phyloP scores from a whole-genome alignment of 2,329 filamentous ascomycete genomes.

The Mollisia scopiformis region DNA sequence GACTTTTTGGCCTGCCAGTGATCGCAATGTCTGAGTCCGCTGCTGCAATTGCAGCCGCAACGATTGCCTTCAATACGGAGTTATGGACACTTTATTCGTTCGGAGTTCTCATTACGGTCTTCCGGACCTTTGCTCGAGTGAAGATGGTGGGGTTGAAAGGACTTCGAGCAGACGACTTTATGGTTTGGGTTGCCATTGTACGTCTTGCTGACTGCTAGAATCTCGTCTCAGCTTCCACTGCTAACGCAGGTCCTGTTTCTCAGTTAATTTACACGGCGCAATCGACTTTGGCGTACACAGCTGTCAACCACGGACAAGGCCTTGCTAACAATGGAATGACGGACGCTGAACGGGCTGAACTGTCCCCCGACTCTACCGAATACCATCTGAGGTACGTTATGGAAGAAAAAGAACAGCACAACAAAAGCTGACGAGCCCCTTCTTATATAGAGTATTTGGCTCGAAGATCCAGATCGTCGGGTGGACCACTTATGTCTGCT shows the following conservation, averaged over 20 bases:
- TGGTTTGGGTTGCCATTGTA: slow-evolving; percentile 59
- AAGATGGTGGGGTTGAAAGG: slow-evolving; percentile 49
- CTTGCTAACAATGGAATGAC: slow-evolving; percentile 63
- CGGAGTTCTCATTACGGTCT: slow-evolving; percentile 50
- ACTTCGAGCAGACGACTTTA: slow-evolving; percentile 61
- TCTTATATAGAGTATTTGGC: slow-evolving; percentile 47
- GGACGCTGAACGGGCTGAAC: slow-evolving; percentile 46
- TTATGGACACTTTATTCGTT: slow-evolving; percentile 54
- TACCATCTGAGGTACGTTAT: slow-evolving; percentile 39
- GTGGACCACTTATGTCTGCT: slow-evolving; percentile 55
- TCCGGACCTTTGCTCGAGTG: slow-evolving; percentile 55
- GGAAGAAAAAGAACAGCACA: background rate
- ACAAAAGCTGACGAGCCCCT: slow-evolving; percentile 6
- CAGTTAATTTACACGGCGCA: slow-evolving; percentile 55
- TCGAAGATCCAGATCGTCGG: slow-evolving; percentile 56
- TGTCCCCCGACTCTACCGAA: slow-evolving; percentile 49
- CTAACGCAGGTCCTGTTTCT: background rate
- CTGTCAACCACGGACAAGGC: slow-evolving; percentile 51
- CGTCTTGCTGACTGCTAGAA: slow-evolving; percentile 22
- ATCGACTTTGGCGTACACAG: slow-evolving; percentile 51
- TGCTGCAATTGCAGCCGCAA: slow-evolving; percentile 15
- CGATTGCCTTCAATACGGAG: slow-evolving; percentile 43
- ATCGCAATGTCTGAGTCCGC: slow-evolving; percentile 16
- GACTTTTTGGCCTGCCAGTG: background rate
- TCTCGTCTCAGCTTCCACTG: background rate